phyloP scores from a whole-genome alignment of 116 monocot species.

The Dioscorea cayenensis region DNA sequence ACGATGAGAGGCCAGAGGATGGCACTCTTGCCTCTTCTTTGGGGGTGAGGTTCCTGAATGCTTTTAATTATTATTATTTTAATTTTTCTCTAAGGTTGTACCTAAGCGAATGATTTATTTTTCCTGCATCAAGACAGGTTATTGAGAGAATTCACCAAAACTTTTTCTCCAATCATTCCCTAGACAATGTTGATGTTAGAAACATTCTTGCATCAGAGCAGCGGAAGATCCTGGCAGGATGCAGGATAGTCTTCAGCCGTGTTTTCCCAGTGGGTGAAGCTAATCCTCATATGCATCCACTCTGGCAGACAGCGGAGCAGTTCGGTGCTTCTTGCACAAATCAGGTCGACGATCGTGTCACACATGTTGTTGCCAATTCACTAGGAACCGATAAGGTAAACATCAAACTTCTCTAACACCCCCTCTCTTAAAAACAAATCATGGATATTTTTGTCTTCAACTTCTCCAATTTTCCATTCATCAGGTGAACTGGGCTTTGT shows the following conservation, averaged over 20 bases:
- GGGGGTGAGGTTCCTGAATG: constrained; percentile 28
- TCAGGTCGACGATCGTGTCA: constrained; percentile 81
- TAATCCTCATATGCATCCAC: constrained; percentile 81
- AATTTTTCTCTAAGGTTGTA: neutral
- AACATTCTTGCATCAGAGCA: constrained; percentile 89
- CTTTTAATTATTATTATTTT: neutral
- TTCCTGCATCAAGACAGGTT: constrained; percentile 39
- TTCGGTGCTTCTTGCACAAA: constrained; percentile 91
- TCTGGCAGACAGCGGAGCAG: constrained; percentile 96
- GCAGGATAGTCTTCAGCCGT: constrained; percentile 82
- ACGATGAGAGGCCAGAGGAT: constrained; percentile 93
- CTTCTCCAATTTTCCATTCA: neutral
- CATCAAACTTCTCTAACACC: neutral
- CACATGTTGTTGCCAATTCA: constrained; percentile 92
- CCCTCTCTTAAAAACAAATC: neutral
- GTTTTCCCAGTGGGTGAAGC: constrained; percentile 88
- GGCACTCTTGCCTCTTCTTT: constrained; percentile 86
- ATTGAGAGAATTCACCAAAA: constrained; percentile 82
- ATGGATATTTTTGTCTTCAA: neutral
- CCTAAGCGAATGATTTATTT: neutral
- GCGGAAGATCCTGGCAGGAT: constrained; percentile 69
- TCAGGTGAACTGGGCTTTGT: constrained; percentile 93
- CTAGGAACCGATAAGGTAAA: constrained; percentile 89
- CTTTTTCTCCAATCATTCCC: constrained; percentile 64
- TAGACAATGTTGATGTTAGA: constrained; percentile 76